Base-by-base conservation (phyloP, 306 rosid species). In the Vigna angularis region DNA sequence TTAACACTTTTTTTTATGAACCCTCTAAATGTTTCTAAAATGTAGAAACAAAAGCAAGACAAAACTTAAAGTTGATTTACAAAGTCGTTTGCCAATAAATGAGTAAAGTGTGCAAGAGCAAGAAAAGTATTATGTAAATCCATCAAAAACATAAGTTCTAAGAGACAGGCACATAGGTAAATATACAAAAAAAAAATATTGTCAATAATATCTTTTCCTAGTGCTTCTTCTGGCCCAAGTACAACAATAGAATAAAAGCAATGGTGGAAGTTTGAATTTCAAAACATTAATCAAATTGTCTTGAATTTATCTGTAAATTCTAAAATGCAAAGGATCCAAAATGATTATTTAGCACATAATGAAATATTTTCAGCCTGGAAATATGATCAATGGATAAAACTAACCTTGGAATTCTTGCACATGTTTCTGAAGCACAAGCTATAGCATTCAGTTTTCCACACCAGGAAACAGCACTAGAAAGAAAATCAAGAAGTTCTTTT, bases 381-480 rank as follows among this genome's bases (percentile, higher is more conserved):
- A 69, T 17, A 52, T 22, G 57, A 53, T 10, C 18, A 56, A 52
- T 26, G 40, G 20, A 78, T 76, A 38, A 69, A 64, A 74, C 88
- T 8, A 66, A 95, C 98, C 98, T 90, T 70, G 98, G 98, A 75
- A 92, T 92, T 83, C 97, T 92, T 6, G 93, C 96, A 84, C 97
- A 92, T 2, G 98, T 91, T 87, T 92, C 98, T 9, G 98, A 84
- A 63, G 98, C 98, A 85, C 98, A 95, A 56, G 97, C 98, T 59
- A 95, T 92, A 61, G 98, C 97, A 89, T 95, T 95, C 85, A 95
- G 79, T 89, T 91, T 92, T 52, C 96, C 96, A 49, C 98, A 95
- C 98, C 98, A 95, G 49, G 98, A 87, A 78, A 92, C 98, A 26
- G 92, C 93, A 83, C 97, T 95, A 87, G 58, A 76, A 66, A 68